phyloP scores from a whole-genome alignment of 768 basidiomycete genomes.

The Suillus luteus region DNA sequence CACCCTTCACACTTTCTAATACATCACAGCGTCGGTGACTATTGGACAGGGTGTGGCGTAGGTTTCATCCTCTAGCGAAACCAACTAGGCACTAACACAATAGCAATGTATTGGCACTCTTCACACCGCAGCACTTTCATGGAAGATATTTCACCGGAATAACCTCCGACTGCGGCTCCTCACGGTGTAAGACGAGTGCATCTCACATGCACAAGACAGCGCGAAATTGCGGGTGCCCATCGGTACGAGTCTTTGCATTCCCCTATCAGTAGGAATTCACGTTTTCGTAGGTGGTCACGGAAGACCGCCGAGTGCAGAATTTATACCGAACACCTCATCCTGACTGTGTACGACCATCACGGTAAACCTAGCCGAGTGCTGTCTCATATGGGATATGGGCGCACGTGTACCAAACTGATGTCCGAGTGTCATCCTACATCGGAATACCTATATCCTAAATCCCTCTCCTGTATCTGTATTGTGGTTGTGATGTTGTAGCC shows the following conservation, averaged over 20 bases:
- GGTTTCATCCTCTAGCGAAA: conserved; percentile 12
- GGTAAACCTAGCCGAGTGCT: conserved; percentile 6
- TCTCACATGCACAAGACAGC: conserved; percentile 39
- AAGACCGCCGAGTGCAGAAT: conserved; percentile 38
- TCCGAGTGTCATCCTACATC: conserved; percentile 4
- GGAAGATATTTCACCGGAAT: conserved; percentile 40
- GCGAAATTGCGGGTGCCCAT: conserved; percentile 33
- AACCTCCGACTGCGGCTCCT: conserved; percentile 33
- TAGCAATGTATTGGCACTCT: neutral
- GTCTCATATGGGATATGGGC: conserved; percentile 10
- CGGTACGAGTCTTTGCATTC: conserved; percentile 23
- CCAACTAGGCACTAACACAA: neutral
- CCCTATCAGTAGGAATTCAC: conserved; percentile 20
- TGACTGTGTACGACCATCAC: conserved; percentile 33
- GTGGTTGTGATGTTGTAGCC: neutral
- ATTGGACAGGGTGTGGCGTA: conserved; percentile 40
- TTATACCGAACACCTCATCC: conserved; percentile 37
- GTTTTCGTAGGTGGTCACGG: conserved; percentile 33
- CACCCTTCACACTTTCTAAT: conserved; percentile 10
- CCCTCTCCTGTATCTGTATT: neutral
- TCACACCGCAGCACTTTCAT: conserved; percentile 36
- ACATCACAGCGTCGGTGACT: conserved; percentile 36
- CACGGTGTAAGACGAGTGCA: conserved; percentile 36
- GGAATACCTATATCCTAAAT: conserved; percentile 24
- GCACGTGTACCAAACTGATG: neutral